Percentiles rank a stretch among this genome's conserved stretches.
Evolutionary conservation across 2,329 filamentous ascomycete genomes (phyloP).

Genomic region (Nothophaeocryptopus gaeumannii): DNA sequence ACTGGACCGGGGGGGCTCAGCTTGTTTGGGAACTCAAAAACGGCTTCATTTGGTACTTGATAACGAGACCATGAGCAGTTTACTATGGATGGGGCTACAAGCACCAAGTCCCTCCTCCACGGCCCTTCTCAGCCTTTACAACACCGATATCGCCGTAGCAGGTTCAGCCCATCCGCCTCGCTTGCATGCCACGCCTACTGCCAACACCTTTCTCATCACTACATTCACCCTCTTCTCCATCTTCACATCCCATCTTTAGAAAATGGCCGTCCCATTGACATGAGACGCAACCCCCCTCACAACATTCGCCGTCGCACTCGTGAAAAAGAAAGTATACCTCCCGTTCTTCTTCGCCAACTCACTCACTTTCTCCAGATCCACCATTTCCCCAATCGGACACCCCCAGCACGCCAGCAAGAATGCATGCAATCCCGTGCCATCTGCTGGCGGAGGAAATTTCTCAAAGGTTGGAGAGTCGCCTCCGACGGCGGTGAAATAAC

Average conservation of each 20-base stretch:
- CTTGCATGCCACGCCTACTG: too few species aligned
- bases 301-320: slow-evolving; percentile 59
- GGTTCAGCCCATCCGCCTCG: too few species aligned
- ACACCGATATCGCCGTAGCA: too few species aligned
- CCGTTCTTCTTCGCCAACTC: slow-evolving; percentile 55
- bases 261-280: slow-evolving; percentile 44
- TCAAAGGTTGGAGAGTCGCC: slow-evolving; percentile 65
- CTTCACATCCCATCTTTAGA: slow-evolving; percentile 18
- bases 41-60: too few species aligned
- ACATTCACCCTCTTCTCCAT: too few species aligned
- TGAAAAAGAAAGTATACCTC: slow-evolving; percentile 62
- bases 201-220: too few species aligned
- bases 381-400: slow-evolving; percentile 56
- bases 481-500: slow-evolving; percentile 64
- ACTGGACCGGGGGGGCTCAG: too few species aligned
- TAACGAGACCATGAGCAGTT: too few species aligned
- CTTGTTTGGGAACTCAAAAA: too few species aligned
- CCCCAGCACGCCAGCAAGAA: slow-evolving; percentile 53
- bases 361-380: slow-evolving; percentile 54
- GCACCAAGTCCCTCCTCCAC: too few species aligned
- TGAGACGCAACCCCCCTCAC: slow-evolving; percentile 49
- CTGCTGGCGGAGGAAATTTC: slow-evolving; percentile 52
- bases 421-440: slow-evolving; percentile 40
- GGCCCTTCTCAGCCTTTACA: too few species aligned
- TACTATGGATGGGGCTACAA: too few species aligned